Evolutionary conservation across 805 yeast species (phyloP).

Genomic region (Metschnikowia peoriensis): DNA sequence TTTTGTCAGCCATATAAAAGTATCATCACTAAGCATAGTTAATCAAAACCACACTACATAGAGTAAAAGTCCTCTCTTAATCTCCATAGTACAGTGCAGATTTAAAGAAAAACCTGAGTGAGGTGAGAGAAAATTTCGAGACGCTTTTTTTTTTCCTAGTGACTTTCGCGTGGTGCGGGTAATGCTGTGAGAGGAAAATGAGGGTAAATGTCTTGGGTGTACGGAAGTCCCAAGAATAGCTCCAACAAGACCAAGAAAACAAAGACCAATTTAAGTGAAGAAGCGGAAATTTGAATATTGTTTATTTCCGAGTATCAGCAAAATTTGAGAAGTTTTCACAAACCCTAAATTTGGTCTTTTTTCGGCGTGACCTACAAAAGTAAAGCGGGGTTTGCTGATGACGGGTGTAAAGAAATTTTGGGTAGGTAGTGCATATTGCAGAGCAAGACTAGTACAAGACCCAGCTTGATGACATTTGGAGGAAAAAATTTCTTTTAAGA

Average conservation of each 20-base stretch:
- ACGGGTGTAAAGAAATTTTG: background rate
- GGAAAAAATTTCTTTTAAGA: background rate
- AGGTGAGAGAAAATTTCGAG: background rate
- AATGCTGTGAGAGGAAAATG: background rate
- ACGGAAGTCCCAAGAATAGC: background rate
- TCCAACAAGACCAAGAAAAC: background rate
- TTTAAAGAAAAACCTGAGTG: background rate
- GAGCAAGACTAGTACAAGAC: background rate
- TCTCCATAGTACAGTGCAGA: constrained; percentile 5
- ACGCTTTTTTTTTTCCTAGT: background rate
- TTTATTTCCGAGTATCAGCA: too few relatives aligned
- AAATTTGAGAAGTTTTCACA: too few relatives aligned
- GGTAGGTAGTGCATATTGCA: background rate
- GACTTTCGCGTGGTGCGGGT: constrained; percentile 2
- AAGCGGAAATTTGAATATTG: background rate
- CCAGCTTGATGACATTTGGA: too few relatives aligned
- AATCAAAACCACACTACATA: constrained; percentile 14
- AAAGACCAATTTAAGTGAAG: background rate
- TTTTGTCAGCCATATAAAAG: constrained; percentile 14
- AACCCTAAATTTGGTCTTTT: too few relatives aligned
- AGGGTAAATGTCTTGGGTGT: background rate
- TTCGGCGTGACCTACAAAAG: too few relatives aligned
- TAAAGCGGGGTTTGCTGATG: too few relatives aligned
- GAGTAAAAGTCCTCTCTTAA: constrained; percentile 18
- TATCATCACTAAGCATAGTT: constrained; percentile 20